Conservation (phyloP, 23 red algal genomes). For the Gracilaria vermiculophylla region DNA sequence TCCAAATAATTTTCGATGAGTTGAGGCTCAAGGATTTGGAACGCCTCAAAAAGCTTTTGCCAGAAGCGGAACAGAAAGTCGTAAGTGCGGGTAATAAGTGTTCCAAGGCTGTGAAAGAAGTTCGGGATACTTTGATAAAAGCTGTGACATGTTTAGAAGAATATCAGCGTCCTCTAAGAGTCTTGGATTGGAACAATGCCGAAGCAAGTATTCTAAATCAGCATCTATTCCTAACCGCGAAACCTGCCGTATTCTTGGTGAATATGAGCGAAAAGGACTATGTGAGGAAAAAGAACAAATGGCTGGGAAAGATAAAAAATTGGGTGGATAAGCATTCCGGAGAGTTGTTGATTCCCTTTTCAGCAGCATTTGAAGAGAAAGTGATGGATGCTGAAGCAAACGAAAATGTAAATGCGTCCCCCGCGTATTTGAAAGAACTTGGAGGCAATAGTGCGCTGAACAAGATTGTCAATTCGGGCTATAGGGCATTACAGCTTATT, state of each 20-base stretch:
- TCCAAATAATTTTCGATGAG: conserved; percentile 89
- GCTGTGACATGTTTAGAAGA: conserved; percentile 63
- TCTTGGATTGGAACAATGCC: conserved; percentile 74
- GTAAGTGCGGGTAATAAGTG: conserved; percentile 78
- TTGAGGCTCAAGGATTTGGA: conserved; percentile 88
- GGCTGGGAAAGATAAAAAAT: conserved; percentile 91
- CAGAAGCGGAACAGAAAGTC: conserved; percentile 70
- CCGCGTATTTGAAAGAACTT: conserved; percentile 57
- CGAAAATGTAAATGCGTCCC: conserved; percentile 44
- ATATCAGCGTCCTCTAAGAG: conserved; percentile 74
- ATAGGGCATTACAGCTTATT: conserved; percentile 78
- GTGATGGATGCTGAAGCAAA: conserved; percentile 74
- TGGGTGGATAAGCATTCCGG: conserved; percentile 90
- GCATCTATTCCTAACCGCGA: conserved; percentile 89
- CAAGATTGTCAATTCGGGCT: conserved; percentile 81
- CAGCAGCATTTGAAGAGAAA: conserved; percentile 73
- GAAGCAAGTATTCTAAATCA: conserved; percentile 91
- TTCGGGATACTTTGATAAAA: conserved; percentile 72
- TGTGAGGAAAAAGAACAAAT: conserved; percentile 94
- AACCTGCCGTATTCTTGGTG: conserved; percentile 88
- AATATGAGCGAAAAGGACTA: conserved; percentile 96
- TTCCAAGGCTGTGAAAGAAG: conserved; percentile 79
- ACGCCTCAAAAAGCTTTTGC: conserved; percentile 44
- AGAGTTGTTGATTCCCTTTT: conserved; percentile 86
- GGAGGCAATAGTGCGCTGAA: conserved; percentile 58